A percentile compares a stretch with the other conserved stretches of the same genome.
phyloP scores from a whole-genome alignment of 2,329 filamentous ascomycete species.

The Thelonectria discophora region DNA sequence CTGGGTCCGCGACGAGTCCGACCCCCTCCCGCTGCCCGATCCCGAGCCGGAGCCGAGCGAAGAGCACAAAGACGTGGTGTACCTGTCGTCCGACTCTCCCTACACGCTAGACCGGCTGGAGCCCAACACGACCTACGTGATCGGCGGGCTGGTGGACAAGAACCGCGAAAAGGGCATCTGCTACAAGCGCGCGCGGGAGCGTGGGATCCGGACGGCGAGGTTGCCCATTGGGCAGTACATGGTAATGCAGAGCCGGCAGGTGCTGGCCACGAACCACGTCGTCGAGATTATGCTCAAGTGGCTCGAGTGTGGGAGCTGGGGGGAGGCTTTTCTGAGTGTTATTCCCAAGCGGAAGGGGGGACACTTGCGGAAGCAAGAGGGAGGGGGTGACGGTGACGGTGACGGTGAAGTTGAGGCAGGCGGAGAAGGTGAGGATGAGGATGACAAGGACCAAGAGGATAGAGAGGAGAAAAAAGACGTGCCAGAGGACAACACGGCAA shows the following conservation, averaged over 20 bases:
- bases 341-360: constrained; percentile 93
- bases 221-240: constrained; percentile 96
- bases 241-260: constrained; percentile 85
- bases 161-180: constrained; percentile 96
- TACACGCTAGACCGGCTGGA: constrained; percentile 84
- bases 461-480: constrained; percentile 40
- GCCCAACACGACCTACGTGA: constrained; percentile 89
- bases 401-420: constrained; percentile 38
- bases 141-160: constrained; percentile 94
- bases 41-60: constrained; percentile 46
- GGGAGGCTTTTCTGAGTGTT: constrained; percentile 83
- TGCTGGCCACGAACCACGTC: constrained; percentile 94
- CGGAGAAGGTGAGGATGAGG: constrained; percentile 34
- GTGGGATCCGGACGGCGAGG: constrained; percentile 85
- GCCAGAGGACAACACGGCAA: constrained; percentile 33
- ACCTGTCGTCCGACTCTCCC: constrained; percentile 91
- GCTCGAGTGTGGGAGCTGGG: constrained; percentile 93
- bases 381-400: constrained; percentile 31
- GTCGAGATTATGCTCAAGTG: constrained; percentile 96
- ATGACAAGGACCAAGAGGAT: constrained; percentile 28
- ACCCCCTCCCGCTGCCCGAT: constrained; percentile 47
- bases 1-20: constrained; percentile 45
- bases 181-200: constrained; percentile 79
- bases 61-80: constrained; percentile 69
- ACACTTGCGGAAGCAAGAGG: constrained; percentile 61